Evolutionary conservation across 2,329 filamentous ascomycete genomes (phyloP), one percentile per base, ranked within the genome.

Genomic region (Trichoderma sp.): DNA sequence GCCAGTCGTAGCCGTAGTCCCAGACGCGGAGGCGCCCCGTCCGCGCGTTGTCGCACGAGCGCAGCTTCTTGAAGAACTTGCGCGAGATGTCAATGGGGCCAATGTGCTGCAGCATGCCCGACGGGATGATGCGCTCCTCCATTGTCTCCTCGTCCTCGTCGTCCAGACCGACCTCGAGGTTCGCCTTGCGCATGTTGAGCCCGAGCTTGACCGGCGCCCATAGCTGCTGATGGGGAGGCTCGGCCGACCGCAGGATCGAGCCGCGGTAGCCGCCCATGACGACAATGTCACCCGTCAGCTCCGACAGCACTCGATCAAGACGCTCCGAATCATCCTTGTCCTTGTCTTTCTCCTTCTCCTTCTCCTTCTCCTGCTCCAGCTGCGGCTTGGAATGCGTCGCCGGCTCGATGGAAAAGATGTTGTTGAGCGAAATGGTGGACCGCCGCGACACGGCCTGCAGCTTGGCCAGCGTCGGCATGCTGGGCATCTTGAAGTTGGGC

Each of bases 201-300:
- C 94, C 93, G 30, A 97, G 89, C 76, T 97, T 97, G 72, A 97
- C 89, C 0, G 93, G 93, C 1, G 96, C 91, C 94, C 94, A 98
- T 0, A 97, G 79, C 74, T 96, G 92, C n/a, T 92, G 88, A 72
- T 94, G 87, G 4, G 91, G 90, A 9, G 90, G 85, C 67, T 92
- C 88, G 12, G 92, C 90, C 12, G 92, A 96, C 34, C 93, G 88
- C 34, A 98, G 77, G n/a, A 97, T 84, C 0, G 93, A 97, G 3
- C 94, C 94, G 69, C 94, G 85, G 73, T 97, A 97, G 15, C 94
- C 94, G 21, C 94, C 94, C 73, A 98, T 83, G 34, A 97, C 82
- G 7, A 98, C 92, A 7, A 98, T 75, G 73, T 98, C 94, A 0
- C 94, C 93, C 0, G 88, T 91, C 24, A 97, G 79, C 5, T 86